Evolutionary conservation across 129 eudicot genomes (phyloP).

Genomic region (Pulicaria dysenterica): DNA sequence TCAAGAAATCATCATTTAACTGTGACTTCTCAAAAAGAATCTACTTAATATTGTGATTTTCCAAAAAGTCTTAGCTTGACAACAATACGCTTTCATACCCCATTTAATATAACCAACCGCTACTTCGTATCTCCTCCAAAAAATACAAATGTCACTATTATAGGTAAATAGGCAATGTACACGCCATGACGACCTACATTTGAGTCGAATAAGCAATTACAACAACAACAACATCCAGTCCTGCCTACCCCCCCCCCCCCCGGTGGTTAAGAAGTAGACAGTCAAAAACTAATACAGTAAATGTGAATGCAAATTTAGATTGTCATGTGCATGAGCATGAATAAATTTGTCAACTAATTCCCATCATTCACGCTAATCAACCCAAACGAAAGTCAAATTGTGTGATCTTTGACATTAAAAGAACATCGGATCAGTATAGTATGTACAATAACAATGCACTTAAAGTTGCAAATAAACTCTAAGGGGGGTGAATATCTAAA

Average conservation of each 20-base stretch:
- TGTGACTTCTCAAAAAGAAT: not conserved
- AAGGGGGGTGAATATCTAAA: not conserved
- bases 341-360: slow-evolving; percentile 13
- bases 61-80: not conserved
- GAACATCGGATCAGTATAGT: slow-evolving; percentile 5
- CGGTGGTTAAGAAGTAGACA: too few species aligned
- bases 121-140: not conserved
- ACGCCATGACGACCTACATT: not conserved
- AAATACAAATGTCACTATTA: not conserved
- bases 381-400: slow-evolving; percentile 17
- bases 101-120: not conserved
- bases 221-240: too few species aligned
- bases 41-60: not conserved
- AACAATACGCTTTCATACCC: not conserved
- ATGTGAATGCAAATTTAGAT: not conserved
- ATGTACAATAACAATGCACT: slow-evolving; percentile 10
- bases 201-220: not conserved
- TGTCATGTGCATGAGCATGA: not conserved
- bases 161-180: not conserved
- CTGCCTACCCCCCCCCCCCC: too few species aligned
- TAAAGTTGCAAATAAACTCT: slow-evolving; percentile 8
- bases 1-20: not conserved
- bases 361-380: slow-evolving; percentile 12
- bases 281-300: slow-evolving; percentile 15
- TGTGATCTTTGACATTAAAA: slow-evolving; percentile 5